Base-by-base conservation (phyloP, 805 yeast genomes). In the Yueomyces sinensis region DNA sequence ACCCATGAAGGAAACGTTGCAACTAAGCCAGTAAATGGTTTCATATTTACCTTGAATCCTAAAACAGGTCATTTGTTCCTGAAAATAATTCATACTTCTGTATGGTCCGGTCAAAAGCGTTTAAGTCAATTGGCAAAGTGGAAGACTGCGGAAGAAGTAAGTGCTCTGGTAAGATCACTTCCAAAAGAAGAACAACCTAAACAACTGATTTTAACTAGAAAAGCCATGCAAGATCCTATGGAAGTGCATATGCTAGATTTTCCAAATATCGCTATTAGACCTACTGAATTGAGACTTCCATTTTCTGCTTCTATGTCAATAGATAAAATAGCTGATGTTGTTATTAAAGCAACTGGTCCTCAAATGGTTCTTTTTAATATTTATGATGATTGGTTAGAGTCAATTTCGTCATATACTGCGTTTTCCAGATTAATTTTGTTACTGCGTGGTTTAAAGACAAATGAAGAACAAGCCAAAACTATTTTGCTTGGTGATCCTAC, bases 61-160 rank as follows among this genome's bases (percentile, higher is more conserved):
- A 75, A 76, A 44, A 73, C 87, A 1, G 98, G 98, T 25, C 95
- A 87, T 51, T 58, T 91, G 33, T 86, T 82, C 51, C 65, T 91
- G 57, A 84, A 83, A 51, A 73, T 91, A 36, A 83, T 91, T 39
- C 97, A 89, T 49, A 83, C 94, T 0, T 81, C 94, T 5, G 94
- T 84, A 2, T 91, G 95, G 93, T 79, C 94, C 3, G 99, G 99
- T 15, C 97, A 91, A 56, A 87, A 84, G 49, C 78, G 96, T 47
- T 66, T 89, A 40, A 79, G 91, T 20, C 96, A 91, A 51, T 61
- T 91, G 43, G 87, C 97, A 1, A 91, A 91, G 53, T 91, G 98
- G 98, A 91, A 89, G 54, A 77, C 97, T 1, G 97, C 98, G 0
- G 99, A 91, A 58, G 97, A 89, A 56, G 94, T 84, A 17, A 89